phyloP scores from a whole-genome alignment of 441 rosid species.

The Melastoma candidum region DNA sequence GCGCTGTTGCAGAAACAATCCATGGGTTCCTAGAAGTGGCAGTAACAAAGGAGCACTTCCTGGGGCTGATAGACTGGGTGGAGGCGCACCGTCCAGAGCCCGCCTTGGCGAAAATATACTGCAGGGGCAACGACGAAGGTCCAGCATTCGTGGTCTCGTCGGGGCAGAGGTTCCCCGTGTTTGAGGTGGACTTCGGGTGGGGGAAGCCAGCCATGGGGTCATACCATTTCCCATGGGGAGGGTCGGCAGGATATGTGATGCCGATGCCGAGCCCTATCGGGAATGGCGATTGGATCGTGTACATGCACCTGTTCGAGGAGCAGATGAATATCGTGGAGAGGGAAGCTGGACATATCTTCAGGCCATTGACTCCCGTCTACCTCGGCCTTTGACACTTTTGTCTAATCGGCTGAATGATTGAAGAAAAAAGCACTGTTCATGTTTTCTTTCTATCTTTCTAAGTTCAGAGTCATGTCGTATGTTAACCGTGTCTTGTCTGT shows the following conservation, averaged over 20 bases:
- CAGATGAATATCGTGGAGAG: conserved; percentile 49
- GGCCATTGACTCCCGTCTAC: conserved; percentile 37
- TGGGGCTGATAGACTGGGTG: conserved; percentile 76
- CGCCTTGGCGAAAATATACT: conserved; percentile 41
- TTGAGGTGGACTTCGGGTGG: conserved; percentile 64
- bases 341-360: conserved; percentile 37
- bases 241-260: conserved; percentile 66
- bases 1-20: conserved; percentile 52
- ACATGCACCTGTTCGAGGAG: conserved; percentile 40
- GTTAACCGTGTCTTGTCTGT: too few relatives aligned
- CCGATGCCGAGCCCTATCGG: conserved; percentile 61
- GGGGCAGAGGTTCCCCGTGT: conserved; percentile 50
- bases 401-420: too few relatives aligned
- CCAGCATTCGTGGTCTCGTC: conserved; percentile 78
- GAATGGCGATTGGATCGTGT: conserved; percentile 73
- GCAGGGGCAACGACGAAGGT: conserved; percentile 31
- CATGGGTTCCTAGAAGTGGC: conserved; percentile 40
- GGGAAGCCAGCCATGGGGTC: conserved; percentile 58
- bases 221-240: conserved; percentile 87
- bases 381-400: conserved; percentile 10
- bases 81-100: conserved; percentile 59
- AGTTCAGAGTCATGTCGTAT: too few relatives aligned
- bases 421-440: too few relatives aligned
- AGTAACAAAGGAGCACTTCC: conserved; percentile 55
- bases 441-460: too few relatives aligned